Base-by-base conservation (phyloP, 768 basidiomycete species). In the Mycena capillaripes region DNA sequence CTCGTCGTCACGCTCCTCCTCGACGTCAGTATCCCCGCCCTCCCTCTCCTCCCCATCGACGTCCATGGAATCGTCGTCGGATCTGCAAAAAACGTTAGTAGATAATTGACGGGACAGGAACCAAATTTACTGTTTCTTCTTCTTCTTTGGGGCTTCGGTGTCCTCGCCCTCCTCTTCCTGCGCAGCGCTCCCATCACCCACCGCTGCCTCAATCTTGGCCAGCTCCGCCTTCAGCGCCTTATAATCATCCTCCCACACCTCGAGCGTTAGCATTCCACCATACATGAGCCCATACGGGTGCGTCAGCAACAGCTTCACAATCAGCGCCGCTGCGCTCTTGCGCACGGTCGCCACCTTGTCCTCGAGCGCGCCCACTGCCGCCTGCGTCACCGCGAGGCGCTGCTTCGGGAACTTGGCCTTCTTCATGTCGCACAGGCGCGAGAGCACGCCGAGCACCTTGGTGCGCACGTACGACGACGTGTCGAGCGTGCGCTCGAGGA, bases 331-430 rank as follows among this genome's bases (percentile, higher is more conserved):
- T 23, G 97, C 93, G 59, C 89, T 89, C 82, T 95, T 95, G 76
- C 98, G 88, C n/a, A 97, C 97, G 8, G 88, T 90, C 23, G 95
- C 90, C 2, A 91, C 92, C 82, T 99, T 99, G 84, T 99, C 97
- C 75, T 96, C 92, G 57, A 99, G 86, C 30, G 94, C 91, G 3
- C 86, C 89, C 36, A 95, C 90, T 0, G 96, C 93, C n/a, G 90
- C 89, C 58, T 87, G 85, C 6, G 96, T 93, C 38, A 97, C 90
- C 23, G 86, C 84, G 36, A 95, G 85, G 0, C 97, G 89, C 72
- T 97, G 93, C 80, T 95, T 94, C 0, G 96, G 96, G 82, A 96
- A 97, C 77, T 95, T 96, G 79, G 86, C 85, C 2, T 85, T 88
- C 30, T 93, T 88, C 60, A 97, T 90, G 17, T 85, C 84, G 79